phyloP scores from a whole-genome alignment of 148 eudicot species.

The Rhododendron molle region DNA sequence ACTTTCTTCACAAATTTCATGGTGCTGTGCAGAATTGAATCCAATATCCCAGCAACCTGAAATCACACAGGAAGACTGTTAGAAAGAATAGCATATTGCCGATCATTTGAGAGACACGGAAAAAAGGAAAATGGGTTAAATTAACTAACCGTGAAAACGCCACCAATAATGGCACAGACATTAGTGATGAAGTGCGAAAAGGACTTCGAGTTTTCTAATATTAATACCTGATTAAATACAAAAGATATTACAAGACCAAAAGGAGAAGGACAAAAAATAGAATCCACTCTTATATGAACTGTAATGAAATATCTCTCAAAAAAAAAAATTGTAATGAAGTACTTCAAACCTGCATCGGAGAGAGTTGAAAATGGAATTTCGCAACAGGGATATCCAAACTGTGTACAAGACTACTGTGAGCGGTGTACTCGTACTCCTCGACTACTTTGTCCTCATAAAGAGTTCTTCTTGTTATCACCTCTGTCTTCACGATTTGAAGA shows the following conservation, averaged over 20 bases:
- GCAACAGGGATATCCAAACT: slow-evolving; percentile 64
- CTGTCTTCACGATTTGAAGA: slow-evolving; percentile 90
- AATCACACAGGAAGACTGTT: slow-evolving; percentile 13
- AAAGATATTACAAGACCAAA: background rate
- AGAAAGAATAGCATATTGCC: background rate
- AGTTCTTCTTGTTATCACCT: slow-evolving; percentile 48
- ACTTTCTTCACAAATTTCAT: slow-evolving; percentile 71
- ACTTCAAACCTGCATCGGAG: slow-evolving; percentile 83
- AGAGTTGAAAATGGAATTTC: slow-evolving; percentile 76
- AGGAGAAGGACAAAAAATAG: background rate
- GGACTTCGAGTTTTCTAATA: slow-evolving; percentile 63
- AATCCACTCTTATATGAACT: background rate
- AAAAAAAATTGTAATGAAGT: too few species aligned
- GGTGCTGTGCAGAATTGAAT: slow-evolving; percentile 78
- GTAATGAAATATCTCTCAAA: background rate
- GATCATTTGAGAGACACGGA: background rate
- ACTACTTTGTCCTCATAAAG: slow-evolving; percentile 32
- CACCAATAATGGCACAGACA: slow-evolving; percentile 91
- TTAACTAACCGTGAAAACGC: slow-evolving; percentile 87
- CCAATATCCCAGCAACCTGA: slow-evolving; percentile 98
- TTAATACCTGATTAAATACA: slow-evolving; percentile 47
- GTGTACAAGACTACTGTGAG: slow-evolving; percentile 81
- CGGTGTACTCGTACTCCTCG: slow-evolving; percentile 82
- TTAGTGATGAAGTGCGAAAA: slow-evolving; percentile 88
- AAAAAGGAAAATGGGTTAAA: background rate